These are phyloP conservation scores for Heliosperma pusillum DNA, from an alignment of 148 eudicot species.

Conservation along the genomic window DNA sequence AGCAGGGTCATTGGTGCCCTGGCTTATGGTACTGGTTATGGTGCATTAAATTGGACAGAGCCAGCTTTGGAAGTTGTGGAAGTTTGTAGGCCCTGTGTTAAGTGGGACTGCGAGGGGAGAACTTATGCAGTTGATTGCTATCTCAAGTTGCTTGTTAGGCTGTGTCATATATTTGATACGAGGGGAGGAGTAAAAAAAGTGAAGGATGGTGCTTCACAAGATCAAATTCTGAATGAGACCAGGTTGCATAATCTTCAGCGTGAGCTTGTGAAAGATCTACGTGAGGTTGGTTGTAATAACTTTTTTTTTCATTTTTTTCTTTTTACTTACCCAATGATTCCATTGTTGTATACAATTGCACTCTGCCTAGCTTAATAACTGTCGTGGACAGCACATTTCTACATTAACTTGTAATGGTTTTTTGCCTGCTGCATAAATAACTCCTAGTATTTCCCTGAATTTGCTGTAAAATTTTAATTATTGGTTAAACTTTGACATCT, in stretches of 20 bases:
- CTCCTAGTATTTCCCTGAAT: not conserved
- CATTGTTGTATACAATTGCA: not conserved
- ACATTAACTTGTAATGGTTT: not conserved
- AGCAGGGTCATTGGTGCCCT: constrained; percentile 99
- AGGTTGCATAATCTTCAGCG: constrained; percentile 90
- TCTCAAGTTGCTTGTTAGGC: constrained; percentile 88
- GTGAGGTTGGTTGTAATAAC: constrained; percentile 51
- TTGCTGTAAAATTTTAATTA: not conserved
- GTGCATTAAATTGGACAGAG: constrained; percentile 97
- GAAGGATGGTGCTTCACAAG: constrained; percentile 98
- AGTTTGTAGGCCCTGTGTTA: constrained; percentile 95
- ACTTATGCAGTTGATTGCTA: constrained; percentile 98
- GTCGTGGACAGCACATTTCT: not conserved
- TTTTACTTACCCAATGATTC: not conserved
- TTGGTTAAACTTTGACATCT: not conserved
- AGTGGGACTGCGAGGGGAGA: constrained; percentile 98
- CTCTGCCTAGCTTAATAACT: constrained; percentile 1
- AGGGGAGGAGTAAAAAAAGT: constrained; percentile 96
- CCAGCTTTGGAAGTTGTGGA: constrained; percentile 98
- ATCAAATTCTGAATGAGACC: constrained; percentile 93
- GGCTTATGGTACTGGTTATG: constrained; percentile 99
- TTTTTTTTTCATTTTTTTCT: not conserved
- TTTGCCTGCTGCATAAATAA: not conserved
- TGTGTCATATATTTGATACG: constrained; percentile 96
- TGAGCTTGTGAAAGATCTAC: constrained; percentile 82